Conservation (phyloP, 2,329 filamentous ascomycete genomes). For the Lizonia empirigonia region DNA sequence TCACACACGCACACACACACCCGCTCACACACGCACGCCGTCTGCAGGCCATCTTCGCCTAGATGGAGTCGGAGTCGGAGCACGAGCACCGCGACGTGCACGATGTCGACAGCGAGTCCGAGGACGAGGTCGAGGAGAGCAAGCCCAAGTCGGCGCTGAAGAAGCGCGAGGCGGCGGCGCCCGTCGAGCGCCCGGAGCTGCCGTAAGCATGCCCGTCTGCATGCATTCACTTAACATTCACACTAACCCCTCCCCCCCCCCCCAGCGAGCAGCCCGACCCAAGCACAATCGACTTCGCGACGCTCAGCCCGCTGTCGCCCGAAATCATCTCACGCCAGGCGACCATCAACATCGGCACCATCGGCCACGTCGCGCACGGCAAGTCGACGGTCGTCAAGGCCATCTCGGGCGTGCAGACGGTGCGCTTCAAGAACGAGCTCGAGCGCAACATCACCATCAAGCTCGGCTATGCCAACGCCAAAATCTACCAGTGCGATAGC, state of each 20-base stretch:
- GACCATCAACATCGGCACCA: constrained; percentile 98
- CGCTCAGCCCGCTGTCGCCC: constrained; percentile 82
- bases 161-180: constrained; percentile 67
- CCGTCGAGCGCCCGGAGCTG: constrained; percentile 66
- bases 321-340: constrained; percentile 98
- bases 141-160: constrained; percentile 82
- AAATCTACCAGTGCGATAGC: constrained; percentile 99
- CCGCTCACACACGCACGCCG: background rate
- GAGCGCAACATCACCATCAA: constrained; percentile 99
- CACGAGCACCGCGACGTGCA: constrained; percentile 43
- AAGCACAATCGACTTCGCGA: constrained; percentile 80
- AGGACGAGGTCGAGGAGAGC: constrained; percentile 71
- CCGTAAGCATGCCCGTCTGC: constrained; percentile 54
- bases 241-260: too few relatives aligned
- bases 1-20: background rate
- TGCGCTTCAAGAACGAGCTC: constrained; percentile 99
- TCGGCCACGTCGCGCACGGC: constrained; percentile 98
- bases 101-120: constrained; percentile 62
- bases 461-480: constrained; percentile 98
- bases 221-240: too few relatives aligned
- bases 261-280: constrained; percentile 82
- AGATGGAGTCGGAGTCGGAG: constrained; percentile 51
- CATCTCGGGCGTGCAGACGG: constrained; percentile 97
- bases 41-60: too few relatives aligned
- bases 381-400: constrained; percentile 99